Percentiles rank a stretch among this genome's conserved stretches.
These are phyloP conservation scores for Thalassiosira ordinaria DNA, from an alignment of 352 stramenopile species.

Conservation along the genomic window DNA sequence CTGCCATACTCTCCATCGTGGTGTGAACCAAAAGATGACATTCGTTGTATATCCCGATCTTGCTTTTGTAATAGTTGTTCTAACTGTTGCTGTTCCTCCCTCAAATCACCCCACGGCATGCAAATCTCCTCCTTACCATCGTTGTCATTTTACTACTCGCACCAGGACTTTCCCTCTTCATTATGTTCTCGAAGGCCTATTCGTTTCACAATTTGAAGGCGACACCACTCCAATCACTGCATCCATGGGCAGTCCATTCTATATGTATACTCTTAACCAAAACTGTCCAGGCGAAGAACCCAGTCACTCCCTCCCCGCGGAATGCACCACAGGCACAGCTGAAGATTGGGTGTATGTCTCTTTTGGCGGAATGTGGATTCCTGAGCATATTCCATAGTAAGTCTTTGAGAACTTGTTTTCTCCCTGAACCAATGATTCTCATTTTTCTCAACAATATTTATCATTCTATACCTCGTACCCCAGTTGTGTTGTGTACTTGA, in stretches of 20 bases:
- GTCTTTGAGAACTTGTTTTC: too few species aligned
- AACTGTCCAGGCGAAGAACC: slow-evolving; percentile 26
- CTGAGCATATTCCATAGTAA: slow-evolving; percentile 34
- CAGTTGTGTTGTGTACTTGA: slow-evolving; percentile 65
- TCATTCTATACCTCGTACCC: slow-evolving; percentile 14
- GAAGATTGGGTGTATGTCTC: slow-evolving; percentile 70
- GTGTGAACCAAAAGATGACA: too few species aligned
- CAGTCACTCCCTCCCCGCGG: slow-evolving; percentile 1
- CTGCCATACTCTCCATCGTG: too few species aligned
- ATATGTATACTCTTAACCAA: slow-evolving; percentile 44
- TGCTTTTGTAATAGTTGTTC: too few species aligned
- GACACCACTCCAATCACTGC: slow-evolving; percentile 72
- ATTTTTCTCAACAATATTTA: too few species aligned
- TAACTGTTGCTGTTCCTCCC: too few species aligned
- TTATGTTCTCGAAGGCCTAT: slow-evolving; percentile 82
- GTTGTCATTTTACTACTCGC: too few species aligned
- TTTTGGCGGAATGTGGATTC: slow-evolving; percentile 62
- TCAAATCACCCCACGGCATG: too few species aligned
- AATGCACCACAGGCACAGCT: slow-evolving; percentile 60
- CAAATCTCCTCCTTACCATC: too few species aligned
- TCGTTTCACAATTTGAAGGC: slow-evolving; percentile 75
- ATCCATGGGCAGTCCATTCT: slow-evolving; percentile 58
- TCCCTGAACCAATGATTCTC: too few species aligned
- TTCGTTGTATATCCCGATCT: too few species aligned
- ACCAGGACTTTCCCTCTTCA: slow-evolving; percentile 74